A percentile compares a stretch with the other conserved stretches of the same genome.
phyloP scores from a whole-genome alignment of 768 basidiomycete genomes.

The Lactarius akahatsu region DNA sequence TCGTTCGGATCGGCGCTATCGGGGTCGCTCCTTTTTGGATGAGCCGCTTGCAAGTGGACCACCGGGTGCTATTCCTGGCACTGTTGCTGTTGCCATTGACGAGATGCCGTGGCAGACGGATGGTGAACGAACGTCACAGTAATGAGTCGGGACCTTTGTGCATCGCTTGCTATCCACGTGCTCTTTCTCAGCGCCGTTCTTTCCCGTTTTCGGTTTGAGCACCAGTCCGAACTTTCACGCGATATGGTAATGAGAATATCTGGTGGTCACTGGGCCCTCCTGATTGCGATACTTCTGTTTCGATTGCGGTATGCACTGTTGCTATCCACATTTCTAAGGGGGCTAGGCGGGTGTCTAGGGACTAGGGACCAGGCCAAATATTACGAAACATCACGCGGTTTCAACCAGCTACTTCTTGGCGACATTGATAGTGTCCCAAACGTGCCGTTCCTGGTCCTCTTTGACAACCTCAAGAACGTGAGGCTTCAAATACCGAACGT shows the following conservation, averaged over 20 bases:
- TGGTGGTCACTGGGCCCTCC: too few species aligned
- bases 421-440: conserved; percentile 80
- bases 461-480: conserved; percentile 68
- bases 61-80: too few species aligned
- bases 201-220: neutral
- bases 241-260: neutral
- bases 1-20: too few species aligned
- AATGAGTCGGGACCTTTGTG: too few species aligned
- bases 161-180: neutral
- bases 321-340: neutral
- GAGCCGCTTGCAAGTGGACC: too few species aligned
- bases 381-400: conserved; percentile 5
- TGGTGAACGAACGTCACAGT: too few species aligned
- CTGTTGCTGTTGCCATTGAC: too few species aligned
- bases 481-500: conserved; percentile 84
- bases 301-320: neutral
- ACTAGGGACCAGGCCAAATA: conserved; percentile 5
- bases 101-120: too few species aligned
- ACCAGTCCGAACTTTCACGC: neutral
- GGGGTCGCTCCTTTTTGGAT: too few species aligned
- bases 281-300: neutral
- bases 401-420: conserved; percentile 46
- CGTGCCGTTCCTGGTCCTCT: conserved; percentile 73
- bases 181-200: neutral
- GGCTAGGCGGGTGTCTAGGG: neutral